Base-by-base conservation (phyloP, 2,329 filamentous ascomycete genomes). In the Neophaeococcomyces mojaviensis region DNA sequence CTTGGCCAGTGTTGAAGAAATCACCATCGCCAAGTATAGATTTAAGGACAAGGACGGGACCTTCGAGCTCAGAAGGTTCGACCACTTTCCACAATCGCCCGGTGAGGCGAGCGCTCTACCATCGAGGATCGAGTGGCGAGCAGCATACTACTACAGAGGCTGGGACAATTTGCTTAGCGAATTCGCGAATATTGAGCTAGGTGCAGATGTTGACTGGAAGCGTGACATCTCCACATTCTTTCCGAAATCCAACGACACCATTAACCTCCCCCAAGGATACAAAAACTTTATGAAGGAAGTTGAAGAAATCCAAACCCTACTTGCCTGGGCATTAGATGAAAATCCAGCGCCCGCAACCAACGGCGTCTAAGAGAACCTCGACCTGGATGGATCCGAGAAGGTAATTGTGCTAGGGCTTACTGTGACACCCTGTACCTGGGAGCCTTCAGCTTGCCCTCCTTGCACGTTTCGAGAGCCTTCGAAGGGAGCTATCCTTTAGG, bases 41-140 rank as follows among this genome's bases (percentile, higher is more conserved):
- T 54, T 71, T 33, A 67, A 63, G 44, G 58, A 59, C 5, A 69
- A 67, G 1, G 60, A 63, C 2, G 68, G 67, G 44, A 58, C 64
- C 7, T 58, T 71, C n/a, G 68, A 70, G 47, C 56, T 71, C 28
- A 61, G 65, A 7, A 63, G 68, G 4, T 69, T 67, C 44, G 68
- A 71, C 44, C 48, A 45, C 12, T 58, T 49, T 41, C 48, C 49
- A 4, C 50, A 49, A 10, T 49, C 51, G 33, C 35, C 19, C 18
- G 49, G 22, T 32, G 33, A 33, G 18, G 31, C 47, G 36, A 41
- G 33, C 19, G 8, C 41, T 8, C 28, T 9, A 2, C 50, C 49
- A 10, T 8, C 31, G 20, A 33, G 47, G 31, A 53, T 49, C 12
- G 59, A 59, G 2, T 70, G 66, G 67, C 42, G 44, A 15, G 55